Percentiles rank a stretch among this genome's conserved stretches.
phyloP scores from a whole-genome alignment of 495 filamentous ascomycete species.

The Penicillium lividum region DNA sequence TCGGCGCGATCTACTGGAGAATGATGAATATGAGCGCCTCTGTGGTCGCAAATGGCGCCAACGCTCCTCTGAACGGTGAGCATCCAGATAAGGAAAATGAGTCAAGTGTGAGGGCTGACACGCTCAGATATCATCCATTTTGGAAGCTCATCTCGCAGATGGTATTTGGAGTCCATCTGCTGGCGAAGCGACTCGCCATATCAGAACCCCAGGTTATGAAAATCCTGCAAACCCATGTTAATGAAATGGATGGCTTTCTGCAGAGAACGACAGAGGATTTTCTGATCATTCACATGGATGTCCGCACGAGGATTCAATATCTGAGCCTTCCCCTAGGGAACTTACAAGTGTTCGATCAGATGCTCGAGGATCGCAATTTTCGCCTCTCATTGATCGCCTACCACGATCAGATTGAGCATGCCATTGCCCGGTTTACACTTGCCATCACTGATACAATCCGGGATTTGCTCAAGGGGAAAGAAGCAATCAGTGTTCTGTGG shows the following conservation, averaged over 20 bases:
- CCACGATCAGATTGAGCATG: constrained; percentile 89
- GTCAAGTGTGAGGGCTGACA: background rate
- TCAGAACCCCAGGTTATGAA: constrained; percentile 82
- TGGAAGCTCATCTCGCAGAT: constrained; percentile 92
- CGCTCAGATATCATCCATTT: constrained; percentile 70
- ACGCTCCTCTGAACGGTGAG: constrained; percentile 57
- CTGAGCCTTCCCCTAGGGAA: constrained; percentile 84
- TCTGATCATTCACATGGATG: constrained; percentile 72
- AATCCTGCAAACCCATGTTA: constrained; percentile 88
- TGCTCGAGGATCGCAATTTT: constrained; percentile 83
- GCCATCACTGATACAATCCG: constrained; percentile 73
- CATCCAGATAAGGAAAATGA: background rate
- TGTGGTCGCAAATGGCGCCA: constrained; percentile 74
- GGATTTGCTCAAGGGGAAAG: constrained; percentile 76
- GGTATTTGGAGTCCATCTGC: constrained; percentile 86
- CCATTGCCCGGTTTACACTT: constrained; percentile 72
- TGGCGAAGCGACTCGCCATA: constrained; percentile 83
- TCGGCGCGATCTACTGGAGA: constrained; percentile 68
- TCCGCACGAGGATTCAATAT: constrained; percentile 70
- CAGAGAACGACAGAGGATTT: constrained; percentile 85
- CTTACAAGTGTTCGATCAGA: constrained; percentile 78
- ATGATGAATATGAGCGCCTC: constrained; percentile 60
- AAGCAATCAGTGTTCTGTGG: constrained; percentile 73
- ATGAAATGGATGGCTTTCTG: constrained; percentile 89
- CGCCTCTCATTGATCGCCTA: constrained; percentile 78